Base-by-base conservation (phyloP, 139 green algal species). In the Marvania coccoides region DNA sequence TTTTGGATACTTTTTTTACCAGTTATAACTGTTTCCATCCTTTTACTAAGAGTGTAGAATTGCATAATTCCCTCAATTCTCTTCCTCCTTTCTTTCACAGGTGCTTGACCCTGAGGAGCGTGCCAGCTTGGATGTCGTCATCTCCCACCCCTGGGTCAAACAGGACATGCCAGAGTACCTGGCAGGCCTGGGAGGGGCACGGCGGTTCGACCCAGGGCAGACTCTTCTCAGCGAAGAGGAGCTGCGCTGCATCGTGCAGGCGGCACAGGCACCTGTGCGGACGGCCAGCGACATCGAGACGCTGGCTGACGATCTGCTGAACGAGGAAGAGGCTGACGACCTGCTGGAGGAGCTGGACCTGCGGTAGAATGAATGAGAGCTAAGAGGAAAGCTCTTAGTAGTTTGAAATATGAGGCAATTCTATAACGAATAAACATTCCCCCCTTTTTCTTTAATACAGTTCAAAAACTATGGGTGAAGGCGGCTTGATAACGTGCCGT, bases 261-360 rank as follows among this genome's bases (percentile, higher is more conserved):
- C 37, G 34, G 65, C 65, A 35, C 51, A 53, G 13, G 42, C 35
- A 10, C 40, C 54, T 53, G n/a, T 37, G 19, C 29, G n/a, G 33
- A 3, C 35, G 19, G 34, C 36, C 3, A n/a, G 71, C 28, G 66
- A 77, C 60, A 72, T 79, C 31, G 67, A 77, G 5, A 58, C 63
- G n/a, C 47, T 79, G 42, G 67, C 72, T 2, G 72, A 79, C 54
- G 72, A 73, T 23, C 55, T 79, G 3, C 47, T 79, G 59, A 59
- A 72, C 34, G 67, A 76, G 65, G 72, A 79, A 40, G 72, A 79
- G 45, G 55, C 56, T 6, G 67, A 77, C 14, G 72, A 79, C 34
- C 14, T 77, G 34, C 58, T 79, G 28, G 72, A 79, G 19, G 72
- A 74, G 33, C 67, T 74, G 14, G n/a, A 19, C 9, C 53, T 73